Evolutionary conservation across 2,329 filamentous ascomycete genomes (phyloP), one percentile per base, ranked within the genome.

Genomic region (Diaporthe vexans): DNA sequence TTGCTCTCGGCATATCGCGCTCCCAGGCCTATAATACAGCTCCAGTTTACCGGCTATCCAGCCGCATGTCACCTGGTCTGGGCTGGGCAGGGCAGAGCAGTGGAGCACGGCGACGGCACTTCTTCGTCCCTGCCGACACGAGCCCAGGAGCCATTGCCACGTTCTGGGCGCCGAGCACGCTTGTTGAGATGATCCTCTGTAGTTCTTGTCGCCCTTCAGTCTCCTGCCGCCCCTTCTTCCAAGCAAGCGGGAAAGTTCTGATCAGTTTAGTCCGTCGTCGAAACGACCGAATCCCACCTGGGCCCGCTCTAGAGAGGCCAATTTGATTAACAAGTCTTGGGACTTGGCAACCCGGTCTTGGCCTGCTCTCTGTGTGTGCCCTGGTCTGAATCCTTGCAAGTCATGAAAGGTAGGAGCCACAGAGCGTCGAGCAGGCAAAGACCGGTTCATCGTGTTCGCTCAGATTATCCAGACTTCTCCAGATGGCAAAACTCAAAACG

Each of bases 1-100:
- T 68, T 54, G n/a, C 48, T 11, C 21, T 51, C 63, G 63, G 63
- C 63, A 68, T 68, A 68, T 68, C 48, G 33, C 33, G 15, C 33
- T 40, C 48, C 40, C 63, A 68, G 48, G 17, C 9, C n/a, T 37
- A 68, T 68, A 68, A 26, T 17, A 33, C 48, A n/a, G 21, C 33
- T 21, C 21, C 7, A 21, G 19, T 19, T 29, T 29, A 54, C 48
- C 33, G 33, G 33, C 17, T 63, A 46, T 9, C 33, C 33, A 54
- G 63, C 63, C 40, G 46, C 63, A 68, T 40, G 48, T 68, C 48
- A 67, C n/a, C n/a, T 67, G 29, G 46, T 19, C 46, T 4, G 11
- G 17, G 15, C 46, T 37, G 48, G 33, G 17, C n/a, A 26, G 33
- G 21, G 43, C 46, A 52, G 48, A 33, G 17, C n/a, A 26, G 33